Base-by-base conservation (phyloP, 345 rosid genomes). In the Rhodomyrtus tomentosa region DNA sequence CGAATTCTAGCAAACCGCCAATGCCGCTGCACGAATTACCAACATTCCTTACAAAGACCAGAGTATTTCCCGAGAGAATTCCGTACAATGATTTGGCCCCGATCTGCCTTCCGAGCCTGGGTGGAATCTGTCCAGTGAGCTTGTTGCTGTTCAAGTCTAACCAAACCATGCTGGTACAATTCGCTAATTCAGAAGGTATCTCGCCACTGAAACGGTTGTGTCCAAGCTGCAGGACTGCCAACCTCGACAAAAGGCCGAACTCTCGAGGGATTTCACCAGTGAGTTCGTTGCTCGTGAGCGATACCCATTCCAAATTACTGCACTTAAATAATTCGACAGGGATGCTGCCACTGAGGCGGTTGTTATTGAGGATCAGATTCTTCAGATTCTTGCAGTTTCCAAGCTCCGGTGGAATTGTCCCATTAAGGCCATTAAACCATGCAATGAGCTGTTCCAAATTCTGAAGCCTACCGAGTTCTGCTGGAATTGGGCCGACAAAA, bases 11-110 rank as follows among this genome's bases (percentile, higher is more conserved):
- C 87, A 96, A 88, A 45, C 99, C 99, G 52, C 99, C 98, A 0
- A 95, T 98, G 21, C 99, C 98, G 89, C 93, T 94, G 82, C 99
- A 94, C 1, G 99, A 96, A 87, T 96, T 95, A 11, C 99, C 99
- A 5, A 95, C 96, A 83, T 93, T 95, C 85, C 99, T 87, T 13
- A 96, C 99, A 54, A 96, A 95, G 50, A 95, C 99, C 83, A 96
- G 74, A 49, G 98, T 95, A 83, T 94, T 96, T 0, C 98, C 98
- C 0, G 98, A 90, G 54, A 94, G 93, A 83, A 95, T 91, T 84
- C 95, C 99, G 74, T 91, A 90, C 68, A 95, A 87, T 36, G 98
- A 92, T 87, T 95, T 93, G n/a, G 96, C 93, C 59, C 99, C 98
- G 6, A 91, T 93, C 89, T 94, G 98, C 83, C 99, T 87, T 55